phyloP scores from a whole-genome alignment of 2,329 filamentous ascomycete species.

The Thelonectria blattea region DNA sequence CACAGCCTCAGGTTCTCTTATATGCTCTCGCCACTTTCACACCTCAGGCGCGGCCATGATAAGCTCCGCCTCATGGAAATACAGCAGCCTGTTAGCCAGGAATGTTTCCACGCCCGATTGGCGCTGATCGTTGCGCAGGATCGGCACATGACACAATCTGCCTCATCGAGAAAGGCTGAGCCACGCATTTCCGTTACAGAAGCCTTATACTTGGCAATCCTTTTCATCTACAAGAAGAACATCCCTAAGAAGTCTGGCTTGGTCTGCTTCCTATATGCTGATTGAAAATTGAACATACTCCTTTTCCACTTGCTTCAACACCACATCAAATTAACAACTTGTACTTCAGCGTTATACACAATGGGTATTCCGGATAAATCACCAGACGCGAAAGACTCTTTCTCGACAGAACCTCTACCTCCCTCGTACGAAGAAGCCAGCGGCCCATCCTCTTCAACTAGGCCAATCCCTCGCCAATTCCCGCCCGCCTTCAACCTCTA shows the following conservation, averaged over 20 bases:
- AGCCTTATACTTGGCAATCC: no score
- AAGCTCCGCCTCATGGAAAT: neutral
- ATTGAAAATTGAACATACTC: no score
- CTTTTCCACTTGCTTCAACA: neutral
- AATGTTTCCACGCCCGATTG: neutral
- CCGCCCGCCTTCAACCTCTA: constrained; percentile 34
- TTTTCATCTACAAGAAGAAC: no score
- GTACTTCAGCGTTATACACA: neutral
- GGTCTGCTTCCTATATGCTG: no score
- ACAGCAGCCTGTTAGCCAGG: neutral
- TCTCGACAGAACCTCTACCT: constrained; percentile 18
- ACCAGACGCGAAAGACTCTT: neutral
- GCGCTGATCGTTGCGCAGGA: neutral
- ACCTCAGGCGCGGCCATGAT: neutral
- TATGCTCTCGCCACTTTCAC: neutral
- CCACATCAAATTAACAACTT: neutral
- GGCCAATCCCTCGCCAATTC: constrained; percentile 24
- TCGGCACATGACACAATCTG: neutral
- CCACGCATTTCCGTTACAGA: neutral
- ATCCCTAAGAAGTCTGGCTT: no score
- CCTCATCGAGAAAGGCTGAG: neutral
- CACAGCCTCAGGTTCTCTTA: neutral
- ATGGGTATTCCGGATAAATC: constrained; percentile 11
- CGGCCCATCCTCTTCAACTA: constrained; percentile 1
- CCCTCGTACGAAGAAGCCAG: constrained; percentile 24